Evolutionary conservation across 2,329 filamentous ascomycete species (phyloP), one percentile per base, ranked within the genome.

Genomic region (Epichloe festucae): DNA sequence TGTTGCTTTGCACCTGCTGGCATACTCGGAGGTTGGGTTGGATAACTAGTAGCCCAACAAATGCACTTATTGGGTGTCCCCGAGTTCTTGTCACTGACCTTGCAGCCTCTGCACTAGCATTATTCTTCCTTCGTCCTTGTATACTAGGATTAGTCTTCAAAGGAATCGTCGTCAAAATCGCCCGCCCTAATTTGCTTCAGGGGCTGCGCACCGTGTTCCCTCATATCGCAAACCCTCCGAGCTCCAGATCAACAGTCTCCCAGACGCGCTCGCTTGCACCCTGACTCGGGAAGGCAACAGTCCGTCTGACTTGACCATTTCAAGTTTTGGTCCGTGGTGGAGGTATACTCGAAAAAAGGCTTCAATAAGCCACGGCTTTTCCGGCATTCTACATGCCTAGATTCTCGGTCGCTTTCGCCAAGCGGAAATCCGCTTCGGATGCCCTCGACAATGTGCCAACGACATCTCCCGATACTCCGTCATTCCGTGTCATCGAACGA

Each of bases 401-500:
- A 69, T 81, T 82, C 66, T 75, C 76, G 55, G 75, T 76, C 63
- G 69, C 73, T 56, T 81, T 81, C 56, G 72, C 69, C 61, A 72
- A 75, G 75, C 78, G 78, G 72, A 81, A 76, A 70, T 78, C 77
- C 56, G 73, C 74, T 71, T 75, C 73, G 55, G 73, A 77, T 57
- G 76, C 74, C 56, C 65, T 75, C 55, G 74, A 77, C 55, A 72
- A 79, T 75, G 74, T 63, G 39, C 62, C 71, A 59, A 60, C 71
- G 65, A 55, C 57, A 14, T 65, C 70, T 55, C 60, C 65, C 48
- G 69, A 70, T 52, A 71, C 73, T 53, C 70, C 75, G 19, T 80
- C 78, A 2, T 81, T 82, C 61, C 74, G 78, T 48, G 78, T 82
- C 23, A 67, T 82, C 38, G 78, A 81, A 53, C 71, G 78, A 55